phyloP scores from a whole-genome alignment of 495 filamentous ascomycete species.

The Penicillium roqueforti region DNA sequence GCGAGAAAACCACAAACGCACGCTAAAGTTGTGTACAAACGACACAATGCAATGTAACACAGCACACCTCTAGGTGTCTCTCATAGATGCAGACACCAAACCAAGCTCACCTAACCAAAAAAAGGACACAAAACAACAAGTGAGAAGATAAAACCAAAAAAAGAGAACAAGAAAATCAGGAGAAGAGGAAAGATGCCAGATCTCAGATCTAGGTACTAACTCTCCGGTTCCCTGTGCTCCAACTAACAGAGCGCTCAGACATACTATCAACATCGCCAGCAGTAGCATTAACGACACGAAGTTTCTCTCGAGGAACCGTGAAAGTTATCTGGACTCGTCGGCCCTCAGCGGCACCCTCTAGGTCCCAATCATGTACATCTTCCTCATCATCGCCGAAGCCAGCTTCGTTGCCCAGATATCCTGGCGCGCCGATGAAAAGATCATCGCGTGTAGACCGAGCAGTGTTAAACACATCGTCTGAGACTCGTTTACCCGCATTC shows the following conservation, averaged over 20 bases:
- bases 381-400: constrained; percentile 45
- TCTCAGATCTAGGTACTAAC: constrained; percentile 2
- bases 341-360: constrained; percentile 75
- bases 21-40: background rate
- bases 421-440: constrained; percentile 26
- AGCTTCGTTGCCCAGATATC: constrained; percentile 24
- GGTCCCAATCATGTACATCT: constrained; percentile 77
- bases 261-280: constrained; percentile 34
- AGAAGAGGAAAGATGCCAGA: background rate
- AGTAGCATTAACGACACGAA: constrained; percentile 78
- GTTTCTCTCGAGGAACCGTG: constrained; percentile 77
- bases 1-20: background rate
- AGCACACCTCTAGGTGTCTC: background rate
- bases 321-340: constrained; percentile 90
- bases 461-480: constrained; percentile 18
- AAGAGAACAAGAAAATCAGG: background rate
- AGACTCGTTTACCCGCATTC: constrained; percentile 41
- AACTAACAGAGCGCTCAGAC: constrained; percentile 30
- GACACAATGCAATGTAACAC: background rate
- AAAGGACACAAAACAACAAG: constrained; percentile 6
- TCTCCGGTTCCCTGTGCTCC: constrained; percentile 21
- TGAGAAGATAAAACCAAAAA: background rate
- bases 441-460: constrained; percentile 30
- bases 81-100: background rate
- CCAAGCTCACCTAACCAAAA: background rate